phyloP scores from a whole-genome alignment of 257 asterid genomes.

The Thymus mandschuricus region DNA sequence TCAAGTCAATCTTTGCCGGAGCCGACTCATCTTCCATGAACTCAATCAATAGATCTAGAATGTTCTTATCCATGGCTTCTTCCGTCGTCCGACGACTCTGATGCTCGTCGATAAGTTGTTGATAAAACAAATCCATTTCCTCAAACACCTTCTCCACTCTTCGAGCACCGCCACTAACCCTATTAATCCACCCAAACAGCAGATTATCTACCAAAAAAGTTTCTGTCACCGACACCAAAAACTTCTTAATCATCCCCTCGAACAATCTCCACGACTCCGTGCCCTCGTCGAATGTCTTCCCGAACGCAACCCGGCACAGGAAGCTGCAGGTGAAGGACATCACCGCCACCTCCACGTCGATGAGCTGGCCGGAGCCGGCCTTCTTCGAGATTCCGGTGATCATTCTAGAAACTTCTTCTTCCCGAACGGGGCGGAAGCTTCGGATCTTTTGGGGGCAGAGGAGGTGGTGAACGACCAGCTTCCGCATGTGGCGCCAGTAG shows the following conservation, averaged over 20 bases:
- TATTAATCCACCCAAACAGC: neutral
- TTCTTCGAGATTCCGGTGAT: neutral
- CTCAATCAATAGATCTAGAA: neutral
- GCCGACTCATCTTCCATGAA: neutral
- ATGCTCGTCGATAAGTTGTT: neutral
- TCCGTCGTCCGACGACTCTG: neutral
- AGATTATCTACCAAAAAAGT: neutral
- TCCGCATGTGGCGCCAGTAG: neutral
- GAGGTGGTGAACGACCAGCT: neutral
- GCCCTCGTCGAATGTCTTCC: neutral
- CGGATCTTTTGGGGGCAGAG: neutral
- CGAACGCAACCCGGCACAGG: neutral
- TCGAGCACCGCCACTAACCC: neutral
- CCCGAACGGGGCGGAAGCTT: neutral
- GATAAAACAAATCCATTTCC: neutral
- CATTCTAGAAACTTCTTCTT: neutral
- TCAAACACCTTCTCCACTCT: neutral
- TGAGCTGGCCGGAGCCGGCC: neutral
- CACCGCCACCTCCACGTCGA: neutral
- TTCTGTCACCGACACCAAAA: neutral
- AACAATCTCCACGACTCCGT: neutral
- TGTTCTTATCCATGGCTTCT: neutral
- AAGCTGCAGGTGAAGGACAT: neutral
- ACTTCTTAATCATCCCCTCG: neutral
- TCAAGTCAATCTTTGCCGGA: neutral